Conservation (phyloP, 2,329 filamentous ascomycete species). For the Pseudopithomyces maydicus region DNA sequence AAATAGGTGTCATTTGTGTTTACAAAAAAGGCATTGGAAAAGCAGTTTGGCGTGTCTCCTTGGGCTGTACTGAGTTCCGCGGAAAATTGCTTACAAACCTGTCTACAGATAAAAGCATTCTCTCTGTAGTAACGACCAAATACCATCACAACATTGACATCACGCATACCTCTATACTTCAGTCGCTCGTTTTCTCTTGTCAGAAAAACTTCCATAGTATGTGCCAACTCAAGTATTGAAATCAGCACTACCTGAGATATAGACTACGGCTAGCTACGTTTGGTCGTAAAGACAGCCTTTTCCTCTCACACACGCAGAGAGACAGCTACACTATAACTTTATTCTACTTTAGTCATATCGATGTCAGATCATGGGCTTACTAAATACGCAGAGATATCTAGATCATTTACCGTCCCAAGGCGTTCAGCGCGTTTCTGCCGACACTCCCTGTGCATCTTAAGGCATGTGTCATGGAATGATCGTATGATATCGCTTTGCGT, state of each 20-base stretch:
- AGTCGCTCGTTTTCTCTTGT: neutral
- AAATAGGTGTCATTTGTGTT: too few species aligned
- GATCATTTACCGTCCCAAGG: slow-evolving; percentile 9
- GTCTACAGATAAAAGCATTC: neutral
- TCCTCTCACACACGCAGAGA: too few species aligned
- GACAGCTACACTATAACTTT: too few species aligned
- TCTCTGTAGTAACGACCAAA: neutral
- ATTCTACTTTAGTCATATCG: too few species aligned
- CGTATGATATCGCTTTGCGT: slow-evolving; percentile 13
- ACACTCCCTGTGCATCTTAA: slow-evolving; percentile 15
- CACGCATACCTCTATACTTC: neutral
- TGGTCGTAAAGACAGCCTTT: too few species aligned
- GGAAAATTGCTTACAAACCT: slow-evolving; percentile 6
- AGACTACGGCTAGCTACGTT: too few species aligned
- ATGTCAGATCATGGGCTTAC: neutral
- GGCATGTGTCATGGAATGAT: slow-evolving; percentile 17
- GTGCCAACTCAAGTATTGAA: too few species aligned
- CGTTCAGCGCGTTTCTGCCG: slow-evolving; percentile 19
- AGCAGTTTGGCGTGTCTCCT: neutral
- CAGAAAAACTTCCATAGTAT: too few species aligned
- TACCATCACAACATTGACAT: neutral
- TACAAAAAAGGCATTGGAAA: neutral
- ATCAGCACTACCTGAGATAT: too few species aligned
- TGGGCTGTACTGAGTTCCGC: slow-evolving; percentile 9
- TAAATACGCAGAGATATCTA: slow-evolving; percentile 10